A percentile compares a stretch with the other conserved stretches of the same genome.
These are phyloP conservation scores for Volvariella surrecta DNA, from an alignment of 1,284 basidiomycete genomes.

Conservation along the genomic window DNA sequence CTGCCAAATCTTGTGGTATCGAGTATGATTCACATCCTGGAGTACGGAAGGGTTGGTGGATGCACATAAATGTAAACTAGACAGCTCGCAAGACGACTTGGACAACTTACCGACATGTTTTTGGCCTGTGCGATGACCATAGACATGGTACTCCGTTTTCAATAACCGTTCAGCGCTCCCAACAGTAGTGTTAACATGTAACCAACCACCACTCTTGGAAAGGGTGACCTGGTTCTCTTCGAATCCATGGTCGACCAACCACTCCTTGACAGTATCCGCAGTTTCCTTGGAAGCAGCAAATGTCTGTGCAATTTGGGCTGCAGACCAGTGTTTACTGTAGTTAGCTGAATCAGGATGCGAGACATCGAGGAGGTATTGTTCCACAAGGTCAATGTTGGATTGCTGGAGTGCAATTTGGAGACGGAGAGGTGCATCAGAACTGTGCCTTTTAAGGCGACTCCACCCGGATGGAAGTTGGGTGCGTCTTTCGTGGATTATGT, in stretches of 20 bases:
- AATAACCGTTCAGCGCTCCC: slow-evolving; percentile 36
- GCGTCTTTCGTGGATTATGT: slow-evolving; percentile 28
- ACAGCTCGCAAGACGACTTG: not conserved
- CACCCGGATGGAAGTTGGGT: slow-evolving; percentile 25
- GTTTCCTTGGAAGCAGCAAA: slow-evolving; percentile 25
- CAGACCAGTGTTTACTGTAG: slow-evolving; percentile 24
- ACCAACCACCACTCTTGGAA: slow-evolving; percentile 29
- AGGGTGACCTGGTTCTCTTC: slow-evolving; percentile 21
- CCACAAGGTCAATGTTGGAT: slow-evolving; percentile 31
- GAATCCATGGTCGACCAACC: slow-evolving; percentile 31
- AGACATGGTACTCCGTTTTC: slow-evolving; percentile 36
- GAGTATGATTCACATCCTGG: slow-evolving; percentile 36
- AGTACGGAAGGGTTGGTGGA: not conserved
- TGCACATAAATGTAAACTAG: not conserved
- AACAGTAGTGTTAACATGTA: slow-evolving; percentile 33
- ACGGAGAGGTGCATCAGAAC: slow-evolving; percentile 23
- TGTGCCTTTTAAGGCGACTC: slow-evolving; percentile 23
- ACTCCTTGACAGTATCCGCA: slow-evolving; percentile 26
- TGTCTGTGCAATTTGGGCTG: slow-evolving; percentile 18
- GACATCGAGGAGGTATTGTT: slow-evolving; percentile 34
- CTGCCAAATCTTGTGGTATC: slow-evolving; percentile 32
- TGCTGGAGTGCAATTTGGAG: slow-evolving; percentile 38
- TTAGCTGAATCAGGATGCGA: slow-evolving; percentile 31
- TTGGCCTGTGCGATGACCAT: slow-evolving; percentile 27
- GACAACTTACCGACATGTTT: slow-evolving; percentile 25